phyloP scores from a whole-genome alignment of 2,329 filamentous ascomycete species.

The Cladosporium sp. region DNA sequence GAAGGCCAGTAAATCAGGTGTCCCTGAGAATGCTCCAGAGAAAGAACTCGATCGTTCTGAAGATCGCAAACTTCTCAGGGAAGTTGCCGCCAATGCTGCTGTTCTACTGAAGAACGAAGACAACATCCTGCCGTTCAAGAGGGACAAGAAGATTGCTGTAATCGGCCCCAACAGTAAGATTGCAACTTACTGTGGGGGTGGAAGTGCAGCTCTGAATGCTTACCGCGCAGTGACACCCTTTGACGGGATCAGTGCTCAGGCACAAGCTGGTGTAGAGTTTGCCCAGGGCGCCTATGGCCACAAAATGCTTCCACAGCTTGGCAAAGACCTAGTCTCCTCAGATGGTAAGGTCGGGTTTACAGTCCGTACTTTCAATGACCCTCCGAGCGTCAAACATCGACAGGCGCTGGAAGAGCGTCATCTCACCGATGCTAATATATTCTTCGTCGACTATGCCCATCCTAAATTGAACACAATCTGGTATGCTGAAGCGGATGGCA shows the following conservation, averaged over 20 bases:
- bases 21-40: constrained; percentile 23
- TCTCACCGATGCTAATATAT: constrained; percentile 36
- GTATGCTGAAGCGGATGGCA: constrained; percentile 50
- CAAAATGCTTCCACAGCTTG: constrained; percentile 27
- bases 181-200: constrained; percentile 46
- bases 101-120: constrained; percentile 63
- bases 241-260: constrained; percentile 27
- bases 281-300: constrained; percentile 24
- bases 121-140: constrained; percentile 38
- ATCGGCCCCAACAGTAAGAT: constrained; percentile 73
- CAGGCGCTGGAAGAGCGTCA: constrained; percentile 49
- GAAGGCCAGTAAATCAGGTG: constrained; percentile 16
- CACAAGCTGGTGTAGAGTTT: constrained; percentile 18
- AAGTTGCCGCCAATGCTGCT: constrained; percentile 26
- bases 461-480: constrained; percentile 34
- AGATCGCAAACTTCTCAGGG: constrained; percentile 26
- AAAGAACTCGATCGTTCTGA: constrained; percentile 27
- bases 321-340: constrained; percentile 17
- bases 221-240: constrained; percentile 33
- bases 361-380: constrained; percentile 50
- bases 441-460: constrained; percentile 51
- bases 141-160: constrained; percentile 64
- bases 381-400: constrained; percentile 42
- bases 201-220: constrained; percentile 29
- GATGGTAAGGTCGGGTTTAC: constrained; percentile 22